Evolutionary conservation across 192 early-diverging fungal species (phyloP).

Genomic region (Chytriomyces hyalinus): DNA sequence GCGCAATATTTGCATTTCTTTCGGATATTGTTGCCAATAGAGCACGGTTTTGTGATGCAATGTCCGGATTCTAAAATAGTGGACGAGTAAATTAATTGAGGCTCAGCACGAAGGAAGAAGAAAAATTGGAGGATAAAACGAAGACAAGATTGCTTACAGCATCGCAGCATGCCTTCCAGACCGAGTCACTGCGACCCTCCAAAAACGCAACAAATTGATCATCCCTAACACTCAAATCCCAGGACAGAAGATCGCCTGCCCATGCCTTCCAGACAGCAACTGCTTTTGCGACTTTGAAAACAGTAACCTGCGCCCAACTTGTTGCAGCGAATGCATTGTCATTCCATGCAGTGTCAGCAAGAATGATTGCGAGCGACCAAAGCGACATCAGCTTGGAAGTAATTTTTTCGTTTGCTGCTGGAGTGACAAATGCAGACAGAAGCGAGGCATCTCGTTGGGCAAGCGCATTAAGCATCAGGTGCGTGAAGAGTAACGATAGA

Average conservation of each 20-base stretch:
- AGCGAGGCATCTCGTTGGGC: not conserved
- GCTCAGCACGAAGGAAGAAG: no score
- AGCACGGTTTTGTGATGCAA: not conserved
- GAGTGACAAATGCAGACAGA: not conserved
- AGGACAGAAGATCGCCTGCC: slow-evolving; percentile 25
- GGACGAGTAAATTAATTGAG: not conserved
- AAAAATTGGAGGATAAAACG: no score
- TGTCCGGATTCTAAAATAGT: not conserved
- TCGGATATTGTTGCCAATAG: not conserved
- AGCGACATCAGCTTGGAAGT: not conserved
- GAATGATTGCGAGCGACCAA: not conserved
- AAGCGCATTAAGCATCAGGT: slow-evolving; percentile 1
- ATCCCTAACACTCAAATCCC: slow-evolving; percentile 26
- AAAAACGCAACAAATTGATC: not conserved
- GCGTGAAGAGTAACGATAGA: slow-evolving; percentile 6
- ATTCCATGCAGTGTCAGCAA: not conserved
- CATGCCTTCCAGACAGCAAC: slow-evolving; percentile 34
- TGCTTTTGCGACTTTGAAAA: slow-evolving; percentile 17
- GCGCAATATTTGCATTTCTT: not conserved
- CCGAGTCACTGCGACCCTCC: not conserved
- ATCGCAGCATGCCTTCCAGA: no score
- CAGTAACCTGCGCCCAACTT: slow-evolving; percentile 39
- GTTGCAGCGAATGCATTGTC: slow-evolving; percentile 37
- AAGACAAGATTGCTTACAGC: no score
- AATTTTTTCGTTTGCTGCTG: not conserved